Conservation (phyloP, 805 yeast genomes). For the Kuraishia ogatae region DNA sequence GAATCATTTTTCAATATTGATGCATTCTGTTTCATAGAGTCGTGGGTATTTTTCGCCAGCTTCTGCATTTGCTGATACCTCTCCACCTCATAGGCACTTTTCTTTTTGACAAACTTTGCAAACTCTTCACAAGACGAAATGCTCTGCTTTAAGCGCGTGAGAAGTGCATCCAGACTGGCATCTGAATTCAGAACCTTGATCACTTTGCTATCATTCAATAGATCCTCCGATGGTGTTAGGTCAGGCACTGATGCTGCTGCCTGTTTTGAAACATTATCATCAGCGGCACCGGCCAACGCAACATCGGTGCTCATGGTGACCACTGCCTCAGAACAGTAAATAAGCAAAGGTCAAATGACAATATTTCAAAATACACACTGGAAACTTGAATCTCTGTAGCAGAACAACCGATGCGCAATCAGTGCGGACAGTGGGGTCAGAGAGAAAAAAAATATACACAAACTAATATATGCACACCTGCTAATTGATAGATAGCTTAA, state of each 20-base stretch:
- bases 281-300: not conserved
- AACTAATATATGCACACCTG: not conserved
- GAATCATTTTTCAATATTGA: conserved; percentile 49
- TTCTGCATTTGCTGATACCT: conserved; percentile 69
- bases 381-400: not conserved
- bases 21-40: conserved; percentile 34
- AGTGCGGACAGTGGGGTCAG: not conserved
- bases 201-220: conserved; percentile 44
- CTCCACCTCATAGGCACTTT: conserved; percentile 71
- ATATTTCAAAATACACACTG: too few relatives aligned
- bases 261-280: not conserved
- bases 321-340: too few relatives aligned
- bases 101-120: conserved; percentile 66
- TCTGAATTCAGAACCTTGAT: conserved; percentile 54
- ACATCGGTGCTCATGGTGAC: not conserved
- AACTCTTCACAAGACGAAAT: conserved; percentile 81
- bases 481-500: not conserved
- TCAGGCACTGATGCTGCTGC: not conserved
- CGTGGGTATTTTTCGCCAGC: conserved; percentile 41
- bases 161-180: conserved; percentile 64
- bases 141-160: conserved; percentile 70
- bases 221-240: conserved; percentile 17
- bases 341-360: too few relatives aligned
- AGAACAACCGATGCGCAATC: not conserved
- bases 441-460: not conserved